Evolutionary conservation across 257 asterid genomes (phyloP).

Genomic region (Hygrophila difformis): DNA sequence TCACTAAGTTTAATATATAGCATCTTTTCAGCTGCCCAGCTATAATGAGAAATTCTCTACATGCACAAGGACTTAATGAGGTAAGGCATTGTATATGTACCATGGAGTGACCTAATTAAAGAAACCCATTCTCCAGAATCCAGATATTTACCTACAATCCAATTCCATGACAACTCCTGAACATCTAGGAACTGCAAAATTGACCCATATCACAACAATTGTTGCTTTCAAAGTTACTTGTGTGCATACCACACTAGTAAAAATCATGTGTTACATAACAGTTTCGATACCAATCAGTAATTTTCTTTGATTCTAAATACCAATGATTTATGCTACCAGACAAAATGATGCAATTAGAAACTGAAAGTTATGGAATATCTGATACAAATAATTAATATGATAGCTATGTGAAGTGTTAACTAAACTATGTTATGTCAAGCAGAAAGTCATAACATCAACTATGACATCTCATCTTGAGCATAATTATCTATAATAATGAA

Average conservation of each 20-base stretch:
- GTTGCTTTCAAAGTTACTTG: background rate
- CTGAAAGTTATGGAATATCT: no score
- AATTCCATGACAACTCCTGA: background rate
- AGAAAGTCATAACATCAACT: no score
- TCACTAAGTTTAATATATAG: background rate
- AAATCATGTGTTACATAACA: no score
- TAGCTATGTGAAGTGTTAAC: no score
- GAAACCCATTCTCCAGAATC: background rate
- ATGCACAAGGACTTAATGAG: no score
- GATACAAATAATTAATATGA: no score
- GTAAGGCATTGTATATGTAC: no score
- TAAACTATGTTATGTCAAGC: no score
- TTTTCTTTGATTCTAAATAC: background rate
- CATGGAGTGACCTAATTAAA: no score
- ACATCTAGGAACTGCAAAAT: background rate
- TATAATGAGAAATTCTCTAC: background rate
- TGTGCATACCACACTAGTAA: background rate
- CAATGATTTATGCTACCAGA: background rate
- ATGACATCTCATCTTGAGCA: background rate
- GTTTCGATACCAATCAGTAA: background rate
- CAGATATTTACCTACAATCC: background rate
- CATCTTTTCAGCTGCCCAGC: background rate
- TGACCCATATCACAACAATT: background rate
- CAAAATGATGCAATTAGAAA: conserved; percentile 14
- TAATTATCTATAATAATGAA: conserved; percentile 5